These are phyloP conservation scores for Vararia minispora DNA, from an alignment of 768 basidiomycete genomes.

Conservation along the genomic window DNA sequence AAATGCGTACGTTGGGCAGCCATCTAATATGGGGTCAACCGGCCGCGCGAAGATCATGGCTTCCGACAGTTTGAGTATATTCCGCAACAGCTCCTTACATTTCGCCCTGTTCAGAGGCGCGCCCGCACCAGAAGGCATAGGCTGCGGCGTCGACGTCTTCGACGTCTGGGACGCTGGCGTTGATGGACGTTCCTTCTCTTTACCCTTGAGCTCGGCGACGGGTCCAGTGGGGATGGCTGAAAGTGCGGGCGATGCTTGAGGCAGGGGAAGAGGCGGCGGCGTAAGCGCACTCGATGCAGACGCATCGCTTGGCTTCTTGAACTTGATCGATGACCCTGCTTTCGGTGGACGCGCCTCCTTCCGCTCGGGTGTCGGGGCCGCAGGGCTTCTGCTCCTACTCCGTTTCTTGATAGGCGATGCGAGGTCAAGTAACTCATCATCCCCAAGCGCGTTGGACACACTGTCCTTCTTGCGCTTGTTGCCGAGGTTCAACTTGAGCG, in stretches of 20 bases:
- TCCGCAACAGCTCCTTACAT: constrained; percentile 60
- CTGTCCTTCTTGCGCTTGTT: constrained; percentile 48
- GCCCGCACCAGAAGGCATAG: constrained; percentile 19
- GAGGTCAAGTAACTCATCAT: constrained; percentile 55
- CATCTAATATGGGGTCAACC: constrained; percentile 74
- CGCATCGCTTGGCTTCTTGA: constrained; percentile 13
- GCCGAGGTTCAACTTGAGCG: constrained; percentile 31
- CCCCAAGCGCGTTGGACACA: constrained; percentile 25
- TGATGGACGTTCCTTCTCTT: constrained; percentile 43
- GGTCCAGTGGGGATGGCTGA: too few species aligned
- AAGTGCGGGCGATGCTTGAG: too few species aligned
- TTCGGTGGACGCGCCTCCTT: constrained; percentile 8
- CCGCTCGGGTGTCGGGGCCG: constrained; percentile 12
- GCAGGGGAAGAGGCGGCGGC: constrained; percentile 1
- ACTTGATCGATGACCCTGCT: constrained; percentile 8
- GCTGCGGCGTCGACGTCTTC: constrained; percentile 27
- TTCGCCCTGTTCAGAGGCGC: constrained; percentile 72
- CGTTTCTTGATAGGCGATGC: constrained; percentile 54
- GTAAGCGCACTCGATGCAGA: constrained; percentile 1
- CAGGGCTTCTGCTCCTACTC: constrained; percentile 16
- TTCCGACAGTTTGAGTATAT: constrained; percentile 50
- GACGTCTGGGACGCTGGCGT: constrained; percentile 23
- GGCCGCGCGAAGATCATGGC: constrained; percentile 66
- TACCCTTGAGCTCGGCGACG: constrained; percentile 45
- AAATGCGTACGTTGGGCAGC: constrained; percentile 74